Conservation (phyloP, 106 monocot species). For the Phalaenopsis equestris region DNA sequence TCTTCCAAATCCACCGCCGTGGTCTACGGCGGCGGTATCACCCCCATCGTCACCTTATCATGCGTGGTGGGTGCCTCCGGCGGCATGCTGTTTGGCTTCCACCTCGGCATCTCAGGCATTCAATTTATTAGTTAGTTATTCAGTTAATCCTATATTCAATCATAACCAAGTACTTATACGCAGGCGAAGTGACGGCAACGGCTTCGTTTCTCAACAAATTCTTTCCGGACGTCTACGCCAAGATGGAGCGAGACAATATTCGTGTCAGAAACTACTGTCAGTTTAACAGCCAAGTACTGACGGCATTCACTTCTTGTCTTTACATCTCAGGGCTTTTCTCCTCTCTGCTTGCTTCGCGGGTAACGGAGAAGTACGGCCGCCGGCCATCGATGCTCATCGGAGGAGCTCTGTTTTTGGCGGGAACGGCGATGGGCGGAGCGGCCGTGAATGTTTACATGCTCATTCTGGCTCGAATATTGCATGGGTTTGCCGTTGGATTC, state of each 20-base stretch:
- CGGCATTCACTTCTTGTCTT: slow-evolving; percentile 34
- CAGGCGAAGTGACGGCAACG: slow-evolving; percentile 38
- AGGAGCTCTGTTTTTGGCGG: slow-evolving; percentile 29
- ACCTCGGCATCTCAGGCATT: slow-evolving; percentile 19
- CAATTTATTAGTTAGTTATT: background rate
- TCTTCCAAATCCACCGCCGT: background rate
- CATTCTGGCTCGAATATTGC: slow-evolving; percentile 42
- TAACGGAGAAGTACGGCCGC: slow-evolving; percentile 22
- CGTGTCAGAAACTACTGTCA: slow-evolving; percentile 34
- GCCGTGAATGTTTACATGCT: slow-evolving; percentile 36
- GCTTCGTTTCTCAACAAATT: slow-evolving; percentile 34
- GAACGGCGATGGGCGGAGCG: slow-evolving; percentile 27
- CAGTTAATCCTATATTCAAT: background rate
- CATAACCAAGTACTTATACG: background rate
- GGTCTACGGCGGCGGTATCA: slow-evolving; percentile 9
- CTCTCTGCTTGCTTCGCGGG: slow-evolving; percentile 21
- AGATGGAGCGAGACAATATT: slow-evolving; percentile 15
- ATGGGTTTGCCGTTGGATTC: slow-evolving; percentile 52
- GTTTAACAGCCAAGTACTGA: slow-evolving; percentile 30
- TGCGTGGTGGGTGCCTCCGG: slow-evolving; percentile 12
- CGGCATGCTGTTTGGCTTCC: slow-evolving; percentile 18
- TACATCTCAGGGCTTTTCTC: slow-evolving; percentile 32
- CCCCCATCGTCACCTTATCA: slow-evolving; percentile 5
- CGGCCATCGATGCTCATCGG: slow-evolving; percentile 23
- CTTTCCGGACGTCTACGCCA: slow-evolving; percentile 23